A percentile compares a stretch with the other conserved stretches of the same genome.
phyloP scores from a whole-genome alignment of 1,284 basidiomycete genomes.

The Microbotryum lychnidis-dioicae region DNA sequence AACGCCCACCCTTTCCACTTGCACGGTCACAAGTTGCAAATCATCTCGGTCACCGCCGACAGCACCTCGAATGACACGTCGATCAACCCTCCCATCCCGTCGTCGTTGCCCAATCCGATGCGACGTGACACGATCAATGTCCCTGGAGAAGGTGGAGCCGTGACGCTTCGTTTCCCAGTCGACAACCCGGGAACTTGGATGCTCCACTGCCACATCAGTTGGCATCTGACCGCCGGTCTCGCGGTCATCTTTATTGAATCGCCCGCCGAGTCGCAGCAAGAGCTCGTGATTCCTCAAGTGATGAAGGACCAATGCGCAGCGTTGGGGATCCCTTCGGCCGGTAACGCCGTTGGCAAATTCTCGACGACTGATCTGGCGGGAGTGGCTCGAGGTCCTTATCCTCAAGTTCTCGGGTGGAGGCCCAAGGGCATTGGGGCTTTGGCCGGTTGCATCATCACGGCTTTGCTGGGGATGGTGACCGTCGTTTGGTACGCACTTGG shows the following conservation, averaged over 20 bases:
- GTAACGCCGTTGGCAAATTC: conserved; percentile 69
- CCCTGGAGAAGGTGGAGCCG: conserved; percentile 52
- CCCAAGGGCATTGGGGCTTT: conserved; percentile 50
- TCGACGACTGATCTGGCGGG: conserved; percentile 57
- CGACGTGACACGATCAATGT: conserved; percentile 58
- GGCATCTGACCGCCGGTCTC: conserved; percentile 67
- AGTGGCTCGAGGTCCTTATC: conserved; percentile 37
- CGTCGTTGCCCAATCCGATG: conserved; percentile 72
- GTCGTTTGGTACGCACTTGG: conserved; percentile 57
- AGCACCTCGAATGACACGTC: conserved; percentile 65
- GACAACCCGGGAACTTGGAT: conserved; percentile 81
- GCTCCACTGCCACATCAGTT: conserved; percentile 51
- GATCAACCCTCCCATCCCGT: conserved; percentile 70
- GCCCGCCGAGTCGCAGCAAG: conserved; percentile 53
- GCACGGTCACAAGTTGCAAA: conserved; percentile 70
- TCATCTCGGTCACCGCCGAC: conserved; percentile 53
- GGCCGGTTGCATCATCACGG: conserved; percentile 73
- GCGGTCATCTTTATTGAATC: conserved; percentile 68
- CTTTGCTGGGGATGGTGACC: conserved; percentile 66
- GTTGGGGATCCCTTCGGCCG: conserved; percentile 53
- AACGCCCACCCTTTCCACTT: conserved; percentile 48
- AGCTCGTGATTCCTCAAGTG: conserved; percentile 46
- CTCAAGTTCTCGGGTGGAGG: conserved; percentile 28
- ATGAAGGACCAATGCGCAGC: conserved; percentile 64
- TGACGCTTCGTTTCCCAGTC: conserved; percentile 56